Base-by-base conservation (phyloP, 306 rosid species). In the Medicago lupulina region DNA sequence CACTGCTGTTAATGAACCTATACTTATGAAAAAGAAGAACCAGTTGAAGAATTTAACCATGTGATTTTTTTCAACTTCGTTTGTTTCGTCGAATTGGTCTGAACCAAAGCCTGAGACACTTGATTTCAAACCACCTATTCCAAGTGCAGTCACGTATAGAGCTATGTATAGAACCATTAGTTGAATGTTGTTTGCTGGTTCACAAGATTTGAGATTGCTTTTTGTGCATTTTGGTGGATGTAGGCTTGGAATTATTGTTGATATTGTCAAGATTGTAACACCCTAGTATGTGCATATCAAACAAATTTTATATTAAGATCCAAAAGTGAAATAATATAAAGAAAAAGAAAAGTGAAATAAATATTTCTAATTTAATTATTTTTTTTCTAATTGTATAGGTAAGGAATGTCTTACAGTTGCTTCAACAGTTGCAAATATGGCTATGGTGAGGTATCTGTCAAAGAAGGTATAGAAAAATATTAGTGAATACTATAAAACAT, bases 91-190 rank as follows among this genome's bases (percentile, higher is more conserved):
- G 50, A 95, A 95, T 57, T 95, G 98, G 76, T 92, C 97, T 0
- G 97, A 88, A 1, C 97, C 98, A 0, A 95, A 92, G 4, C 97
- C 97, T 0, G 98, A 92, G 2, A 92, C 96, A 31, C 96, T 89
- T 0, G 98, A 92, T 77, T 95, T 95, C 3, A 95, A 70, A 1
- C 98, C 98, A 0, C 98, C 97, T 0, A 93, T 90, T 60, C 98
- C 97, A 0, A 92, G 91, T 18, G 97, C 92, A 0, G 95, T 92
- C 2, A 79, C 75, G 44, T 90, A 95, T 0, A 95, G 89, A 1
- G 96, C 96, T 46, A 80, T 0, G 73, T 95, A 84, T 11, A 95
- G 92, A 17, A 89, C 81, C 16, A 11, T 67, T 50, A 89, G 78
- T 67, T 92, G 96, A 70, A 25, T 67, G 39, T 75, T 76, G 81